Conservation (phyloP, 1,139 yeast genomes). For the Blastobotrys apis region DNA sequence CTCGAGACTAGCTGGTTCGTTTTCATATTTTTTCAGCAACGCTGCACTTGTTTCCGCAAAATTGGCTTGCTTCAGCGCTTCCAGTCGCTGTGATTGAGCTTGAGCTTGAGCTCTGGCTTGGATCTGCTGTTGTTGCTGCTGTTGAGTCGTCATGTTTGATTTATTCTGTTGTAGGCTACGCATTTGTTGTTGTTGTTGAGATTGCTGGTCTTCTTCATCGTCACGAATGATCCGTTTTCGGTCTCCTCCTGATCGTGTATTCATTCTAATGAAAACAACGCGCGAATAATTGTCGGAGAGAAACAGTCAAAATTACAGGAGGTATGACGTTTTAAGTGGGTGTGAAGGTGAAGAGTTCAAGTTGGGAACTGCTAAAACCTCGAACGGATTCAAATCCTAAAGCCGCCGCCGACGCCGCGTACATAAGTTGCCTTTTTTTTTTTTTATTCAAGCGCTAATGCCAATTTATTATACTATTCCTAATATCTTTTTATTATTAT, state of each 20-base stretch:
- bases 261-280: too few relatives aligned
- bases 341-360: neutral
- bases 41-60: slow-evolving; percentile 66
- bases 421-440: too few relatives aligned
- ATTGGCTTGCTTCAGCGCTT: slow-evolving; percentile 4
- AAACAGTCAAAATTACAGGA: too few relatives aligned
- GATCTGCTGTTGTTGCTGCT: slow-evolving; percentile 3
- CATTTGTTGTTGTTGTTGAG: slow-evolving; percentile 2
- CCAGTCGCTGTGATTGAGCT: slow-evolving; percentile 8
- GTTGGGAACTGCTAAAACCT: slow-evolving; percentile 5
- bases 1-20: slow-evolving; percentile 75
- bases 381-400: too few relatives aligned
- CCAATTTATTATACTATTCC: too few relatives aligned
- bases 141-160: neutral
- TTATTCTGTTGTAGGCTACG: too few relatives aligned
- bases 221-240: slow-evolving; percentile 31
- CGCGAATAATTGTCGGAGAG: too few relatives aligned
- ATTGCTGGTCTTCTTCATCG: slow-evolving; percentile 25
- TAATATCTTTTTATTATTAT: too few relatives aligned
- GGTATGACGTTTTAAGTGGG: too few relatives aligned
- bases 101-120: slow-evolving; percentile 1
- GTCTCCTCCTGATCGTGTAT: slow-evolving; percentile 23
- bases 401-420: too few relatives aligned
- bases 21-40: slow-evolving; percentile 71
- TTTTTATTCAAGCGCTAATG: too few relatives aligned